phyloP scores from a whole-genome alignment of 768 basidiomycete genomes.

The Mycena kentingensis region DNA sequence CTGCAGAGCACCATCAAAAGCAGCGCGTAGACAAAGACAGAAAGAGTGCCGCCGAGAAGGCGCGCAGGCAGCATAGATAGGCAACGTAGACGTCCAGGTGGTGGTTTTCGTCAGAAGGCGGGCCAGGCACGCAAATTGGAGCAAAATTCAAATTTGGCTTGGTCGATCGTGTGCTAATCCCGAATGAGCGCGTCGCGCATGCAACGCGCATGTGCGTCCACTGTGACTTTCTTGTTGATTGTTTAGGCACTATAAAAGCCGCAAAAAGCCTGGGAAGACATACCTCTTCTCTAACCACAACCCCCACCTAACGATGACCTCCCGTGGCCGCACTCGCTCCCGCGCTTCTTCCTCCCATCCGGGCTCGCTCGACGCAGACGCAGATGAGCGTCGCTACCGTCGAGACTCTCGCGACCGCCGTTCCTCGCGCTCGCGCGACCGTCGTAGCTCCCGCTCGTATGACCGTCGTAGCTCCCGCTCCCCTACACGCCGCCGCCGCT shows the following conservation, averaged over 20 bases:
- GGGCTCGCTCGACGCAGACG: not conserved
- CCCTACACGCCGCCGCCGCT: not conserved
- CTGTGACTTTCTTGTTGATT: no score
- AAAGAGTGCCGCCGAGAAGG: no score
- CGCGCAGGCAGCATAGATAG: no score
- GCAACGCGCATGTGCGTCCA: no score
- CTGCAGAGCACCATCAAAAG: not conserved
- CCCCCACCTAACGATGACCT: not conserved
- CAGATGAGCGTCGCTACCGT: not conserved
- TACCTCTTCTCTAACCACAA: not conserved
- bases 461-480: not conserved
- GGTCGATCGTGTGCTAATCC: no score
- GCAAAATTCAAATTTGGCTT: no score
- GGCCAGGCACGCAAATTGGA: no score
- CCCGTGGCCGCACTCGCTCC: not conserved
- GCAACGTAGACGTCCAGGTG: no score
- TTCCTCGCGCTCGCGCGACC: not conserved
- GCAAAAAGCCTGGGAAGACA: not conserved
- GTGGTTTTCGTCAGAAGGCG: no score
- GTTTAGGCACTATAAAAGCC: no score
- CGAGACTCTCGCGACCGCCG: not conserved
- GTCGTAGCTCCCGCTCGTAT: no score
- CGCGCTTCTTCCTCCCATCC: not conserved
- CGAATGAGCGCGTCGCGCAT: no score
- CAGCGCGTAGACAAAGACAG: not conserved